Percentiles rank a stretch among this genome's conserved stretches.
Evolutionary conservation across 257 asterid species (phyloP).

Genomic region (Nicotiana sylvestris): DNA sequence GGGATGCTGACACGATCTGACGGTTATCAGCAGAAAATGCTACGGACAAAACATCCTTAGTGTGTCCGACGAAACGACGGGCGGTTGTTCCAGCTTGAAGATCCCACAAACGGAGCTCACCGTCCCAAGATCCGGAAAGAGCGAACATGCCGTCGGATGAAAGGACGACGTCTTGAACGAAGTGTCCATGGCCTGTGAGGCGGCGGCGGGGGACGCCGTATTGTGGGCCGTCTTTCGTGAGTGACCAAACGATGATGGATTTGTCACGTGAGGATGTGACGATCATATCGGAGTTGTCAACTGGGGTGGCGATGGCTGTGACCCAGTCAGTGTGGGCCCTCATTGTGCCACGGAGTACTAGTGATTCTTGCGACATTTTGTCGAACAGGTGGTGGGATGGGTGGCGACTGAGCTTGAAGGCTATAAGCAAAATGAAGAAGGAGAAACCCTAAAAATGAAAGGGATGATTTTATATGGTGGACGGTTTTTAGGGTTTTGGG

Average conservation of each 20-base stretch:
- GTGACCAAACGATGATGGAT: slow-evolving; percentile 18
- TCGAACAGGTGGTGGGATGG: not conserved
- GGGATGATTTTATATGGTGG: not conserved
- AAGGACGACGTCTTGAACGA: slow-evolving; percentile 78
- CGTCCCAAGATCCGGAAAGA: slow-evolving; percentile 87
- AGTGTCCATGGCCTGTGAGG: slow-evolving; percentile 46
- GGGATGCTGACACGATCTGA: slow-evolving; percentile 19
- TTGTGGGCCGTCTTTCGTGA: slow-evolving; percentile 13
- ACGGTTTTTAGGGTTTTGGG: not conserved
- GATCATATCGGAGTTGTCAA: slow-evolving; percentile 24
- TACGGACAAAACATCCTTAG: slow-evolving; percentile 78
- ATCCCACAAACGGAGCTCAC: slow-evolving; percentile 90
- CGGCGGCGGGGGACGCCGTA: slow-evolving; percentile 21
- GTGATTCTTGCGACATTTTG: slow-evolving; percentile 15
- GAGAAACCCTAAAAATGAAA: not conserved
- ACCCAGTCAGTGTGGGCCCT: slow-evolving; percentile 28
- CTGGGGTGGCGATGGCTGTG: slow-evolving; percentile 26
- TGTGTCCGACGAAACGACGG: slow-evolving; percentile 83
- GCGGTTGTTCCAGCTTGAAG: slow-evolving; percentile 59
- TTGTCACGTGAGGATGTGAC: slow-evolving; percentile 25
- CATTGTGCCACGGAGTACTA: slow-evolving; percentile 19
- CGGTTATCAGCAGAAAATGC: slow-evolving; percentile 49
- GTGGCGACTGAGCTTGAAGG: not conserved
- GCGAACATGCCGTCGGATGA: slow-evolving; percentile 87
- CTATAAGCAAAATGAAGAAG: not conserved